phyloP scores from a whole-genome alignment of 768 basidiomycete genomes.

The Porphyrellus cyaneotinctus region DNA sequence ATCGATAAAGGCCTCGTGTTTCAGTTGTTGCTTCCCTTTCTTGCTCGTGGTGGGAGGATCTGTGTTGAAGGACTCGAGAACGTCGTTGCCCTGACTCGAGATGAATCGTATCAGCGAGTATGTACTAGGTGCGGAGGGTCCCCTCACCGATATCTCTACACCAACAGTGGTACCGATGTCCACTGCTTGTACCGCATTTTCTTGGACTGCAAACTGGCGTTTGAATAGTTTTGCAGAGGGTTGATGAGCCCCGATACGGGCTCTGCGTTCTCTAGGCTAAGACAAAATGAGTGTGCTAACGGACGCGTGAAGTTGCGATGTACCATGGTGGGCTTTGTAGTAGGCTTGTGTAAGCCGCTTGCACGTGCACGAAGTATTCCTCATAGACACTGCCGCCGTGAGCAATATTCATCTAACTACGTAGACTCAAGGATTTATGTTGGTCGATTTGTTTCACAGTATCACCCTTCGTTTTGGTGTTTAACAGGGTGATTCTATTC shows the following conservation, averaged over 20 bases:
- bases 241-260: conserved; percentile 45
- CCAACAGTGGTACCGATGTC: conserved; percentile 37
- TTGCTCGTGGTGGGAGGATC: conserved; percentile 42
- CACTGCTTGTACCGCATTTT: conserved; percentile 45
- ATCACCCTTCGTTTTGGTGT: too few relatives aligned
- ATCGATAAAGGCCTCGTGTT: conserved; percentile 65
- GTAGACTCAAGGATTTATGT: too few relatives aligned
- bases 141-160: conserved; percentile 40
- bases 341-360: too few relatives aligned
- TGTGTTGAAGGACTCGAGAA: conserved; percentile 36
- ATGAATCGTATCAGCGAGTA: neutral
- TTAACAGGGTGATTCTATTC: too few relatives aligned
- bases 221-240: conserved; percentile 48
- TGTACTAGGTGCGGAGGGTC: neutral
- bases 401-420: too few relatives aligned
- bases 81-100: conserved; percentile 39
- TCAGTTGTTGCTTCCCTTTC: conserved; percentile 63
- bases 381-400: too few relatives aligned
- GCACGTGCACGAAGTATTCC: too few relatives aligned
- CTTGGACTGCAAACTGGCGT: conserved; percentile 48
- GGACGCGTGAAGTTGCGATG: neutral
- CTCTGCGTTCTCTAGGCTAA: conserved; percentile 37
- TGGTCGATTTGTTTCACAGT: too few relatives aligned
- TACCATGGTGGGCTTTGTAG: conserved; percentile 27
- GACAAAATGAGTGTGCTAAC: conserved; percentile 9